Conservation (phyloP, 371 early-diverging fungal genomes). For the Racocetra persica region DNA sequence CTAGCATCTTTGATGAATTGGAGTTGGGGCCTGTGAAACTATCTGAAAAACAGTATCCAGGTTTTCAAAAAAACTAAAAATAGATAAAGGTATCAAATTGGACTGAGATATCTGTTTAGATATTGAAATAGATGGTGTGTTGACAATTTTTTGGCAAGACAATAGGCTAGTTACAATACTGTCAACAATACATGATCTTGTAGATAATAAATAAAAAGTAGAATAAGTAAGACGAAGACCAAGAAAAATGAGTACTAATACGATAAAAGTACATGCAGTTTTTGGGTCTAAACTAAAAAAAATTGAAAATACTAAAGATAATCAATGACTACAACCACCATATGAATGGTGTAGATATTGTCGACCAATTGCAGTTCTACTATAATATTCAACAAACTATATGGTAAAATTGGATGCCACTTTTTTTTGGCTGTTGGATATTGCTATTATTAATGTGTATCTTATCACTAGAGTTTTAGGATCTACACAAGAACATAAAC, state of each 20-base stretch:
- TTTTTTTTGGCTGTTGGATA: slow-evolving; percentile 46
- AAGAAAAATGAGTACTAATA: slow-evolving; percentile 34
- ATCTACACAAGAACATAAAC: not conserved
- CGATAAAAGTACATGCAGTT: slow-evolving; percentile 37
- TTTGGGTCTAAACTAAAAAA: slow-evolving; percentile 27
- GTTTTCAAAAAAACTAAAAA: not conserved
- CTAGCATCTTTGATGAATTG: not conserved
- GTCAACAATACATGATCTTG: slow-evolving; percentile 26
- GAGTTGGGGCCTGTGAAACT: slow-evolving; percentile 44
- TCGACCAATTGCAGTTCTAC: slow-evolving; percentile 46
- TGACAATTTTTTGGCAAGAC: slow-evolving; percentile 46
- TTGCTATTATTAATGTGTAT: slow-evolving; percentile 43
- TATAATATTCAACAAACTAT: slow-evolving; percentile 42
- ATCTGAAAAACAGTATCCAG: not conserved
- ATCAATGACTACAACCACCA: slow-evolving; percentile 43
- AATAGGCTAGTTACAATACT: slow-evolving; percentile 46
- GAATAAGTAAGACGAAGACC: not conserved
- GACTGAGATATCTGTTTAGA: slow-evolving; percentile 3
- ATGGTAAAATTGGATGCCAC: slow-evolving; percentile 43
- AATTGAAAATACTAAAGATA: slow-evolving; percentile 41
- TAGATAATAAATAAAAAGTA: slow-evolving; percentile 5
- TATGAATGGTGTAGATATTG: no score
- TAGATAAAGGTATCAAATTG: slow-evolving; percentile 5
- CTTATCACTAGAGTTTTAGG: slow-evolving; percentile 1
- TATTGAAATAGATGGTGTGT: slow-evolving; percentile 30